These are phyloP conservation scores for Candida awuae DNA, from an alignment of 805 yeast genomes.

Conservation along the genomic window DNA sequence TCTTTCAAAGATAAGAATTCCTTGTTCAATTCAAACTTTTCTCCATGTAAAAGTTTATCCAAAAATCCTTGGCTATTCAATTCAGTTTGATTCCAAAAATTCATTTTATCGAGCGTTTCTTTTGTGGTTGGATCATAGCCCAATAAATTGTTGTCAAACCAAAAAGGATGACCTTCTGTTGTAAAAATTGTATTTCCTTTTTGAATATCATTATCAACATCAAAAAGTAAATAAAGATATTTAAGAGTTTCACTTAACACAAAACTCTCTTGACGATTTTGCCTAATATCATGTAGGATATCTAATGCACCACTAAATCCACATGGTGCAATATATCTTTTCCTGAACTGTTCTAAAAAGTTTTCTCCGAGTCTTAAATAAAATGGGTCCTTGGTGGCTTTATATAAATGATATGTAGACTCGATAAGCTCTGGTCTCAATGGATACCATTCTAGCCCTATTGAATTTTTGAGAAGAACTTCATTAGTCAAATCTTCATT, in stretches of 20 bases:
- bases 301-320: slow-evolving; percentile 78
- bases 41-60: not conserved
- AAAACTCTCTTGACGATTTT: slow-evolving; percentile 87
- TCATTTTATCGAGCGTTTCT: slow-evolving; percentile 14
- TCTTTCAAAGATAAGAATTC: slow-evolving; percentile 14
- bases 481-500: slow-evolving; percentile 19
- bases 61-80: slow-evolving; percentile 2
- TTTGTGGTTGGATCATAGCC: slow-evolving; percentile 7
- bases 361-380: slow-evolving; percentile 69
- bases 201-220: slow-evolving; percentile 47
- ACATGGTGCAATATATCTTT: slow-evolving; percentile 50
- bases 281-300: slow-evolving; percentile 49
- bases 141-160: slow-evolving; percentile 43
- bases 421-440: slow-evolving; percentile 88
- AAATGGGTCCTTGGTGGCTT: slow-evolving; percentile 82
- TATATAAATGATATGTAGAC: slow-evolving; percentile 73
- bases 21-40: slow-evolving; percentile 9
- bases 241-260: slow-evolving; percentile 82
- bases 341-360: slow-evolving; percentile 47
- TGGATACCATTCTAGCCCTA: slow-evolving; percentile 83
- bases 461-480: slow-evolving; percentile 27
- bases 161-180: slow-evolving; percentile 89
- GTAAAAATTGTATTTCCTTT: slow-evolving; percentile 46
- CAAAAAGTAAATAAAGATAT: slow-evolving; percentile 73
- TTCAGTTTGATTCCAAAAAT: slow-evolving; percentile 3